phyloP scores from a whole-genome alignment of 1,284 basidiomycete species.

The Porphyrellus sp. region DNA sequence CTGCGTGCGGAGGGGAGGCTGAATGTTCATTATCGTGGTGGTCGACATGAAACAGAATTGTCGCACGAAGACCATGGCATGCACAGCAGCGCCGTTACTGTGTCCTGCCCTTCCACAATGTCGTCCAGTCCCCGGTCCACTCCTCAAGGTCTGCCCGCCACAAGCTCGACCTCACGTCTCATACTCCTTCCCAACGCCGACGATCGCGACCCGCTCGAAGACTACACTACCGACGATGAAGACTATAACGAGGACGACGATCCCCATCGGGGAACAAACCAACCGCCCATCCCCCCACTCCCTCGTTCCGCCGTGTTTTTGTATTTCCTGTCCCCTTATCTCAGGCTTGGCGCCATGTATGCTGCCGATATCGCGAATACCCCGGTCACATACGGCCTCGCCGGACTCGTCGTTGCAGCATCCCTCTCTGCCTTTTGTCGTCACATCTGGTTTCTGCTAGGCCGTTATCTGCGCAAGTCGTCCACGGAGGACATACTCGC shows the following conservation, averaged over 20 bases:
- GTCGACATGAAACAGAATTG: slow-evolving; percentile 12
- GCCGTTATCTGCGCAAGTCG: slow-evolving; percentile 59
- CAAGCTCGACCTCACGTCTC: slow-evolving; percentile 47
- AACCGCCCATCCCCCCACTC: slow-evolving; percentile 50
- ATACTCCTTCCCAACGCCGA: slow-evolving; percentile 57
- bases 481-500: slow-evolving; percentile 63
- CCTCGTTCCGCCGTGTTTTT: slow-evolving; percentile 58
- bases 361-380: slow-evolving; percentile 43
- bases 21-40: background rate
- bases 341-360: slow-evolving; percentile 66
- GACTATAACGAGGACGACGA: slow-evolving; percentile 38
- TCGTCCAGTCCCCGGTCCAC: slow-evolving; percentile 14
- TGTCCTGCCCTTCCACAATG: slow-evolving; percentile 15
- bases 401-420: slow-evolving; percentile 53
- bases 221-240: slow-evolving; percentile 49
- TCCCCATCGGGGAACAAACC: slow-evolving; percentile 41
- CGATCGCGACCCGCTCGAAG: slow-evolving; percentile 44
- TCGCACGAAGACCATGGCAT: slow-evolving; percentile 19
- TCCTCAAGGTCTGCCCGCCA: background rate
- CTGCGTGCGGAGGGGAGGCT: background rate
- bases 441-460: slow-evolving; percentile 72
- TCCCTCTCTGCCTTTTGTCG: slow-evolving; percentile 56
- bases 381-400: slow-evolving; percentile 49
- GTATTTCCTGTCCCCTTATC: slow-evolving; percentile 64
- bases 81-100: background rate